These are phyloP conservation scores for Nicotiana rustica DNA, from an alignment of 305 asterid species.

Conservation along the genomic window DNA sequence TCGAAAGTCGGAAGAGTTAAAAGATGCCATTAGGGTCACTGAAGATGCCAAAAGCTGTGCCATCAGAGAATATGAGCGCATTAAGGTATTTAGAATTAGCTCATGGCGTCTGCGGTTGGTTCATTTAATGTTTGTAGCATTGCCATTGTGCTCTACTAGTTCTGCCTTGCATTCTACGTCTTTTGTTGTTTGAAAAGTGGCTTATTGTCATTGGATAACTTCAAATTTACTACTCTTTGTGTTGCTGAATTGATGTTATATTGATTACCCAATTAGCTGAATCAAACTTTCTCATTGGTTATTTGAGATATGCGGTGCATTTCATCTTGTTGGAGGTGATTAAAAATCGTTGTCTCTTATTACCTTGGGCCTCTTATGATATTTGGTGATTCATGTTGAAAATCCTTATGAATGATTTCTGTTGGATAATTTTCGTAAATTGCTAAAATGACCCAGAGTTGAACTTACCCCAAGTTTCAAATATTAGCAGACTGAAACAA, in stretches of 20 bases:
- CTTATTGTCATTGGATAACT: not conserved
- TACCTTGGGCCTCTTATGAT: conserved; percentile 10
- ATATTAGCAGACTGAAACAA: conserved; percentile 16
- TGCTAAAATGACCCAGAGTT: not conserved
- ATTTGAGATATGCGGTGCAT: conserved; percentile 12
- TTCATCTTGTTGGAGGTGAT: conserved; percentile 23
- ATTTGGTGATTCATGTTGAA: not conserved
- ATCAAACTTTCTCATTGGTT: not conserved
- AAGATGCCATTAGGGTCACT: conserved; percentile 76
- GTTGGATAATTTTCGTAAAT: not conserved
- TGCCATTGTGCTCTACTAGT: conserved; percentile 29
- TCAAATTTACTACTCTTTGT: not conserved
- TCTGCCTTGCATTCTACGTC: not conserved
- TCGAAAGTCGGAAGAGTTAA: conserved; percentile 73
- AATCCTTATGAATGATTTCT: not conserved
- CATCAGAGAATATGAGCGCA: conserved; percentile 82
- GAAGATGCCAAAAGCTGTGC: conserved; percentile 91
- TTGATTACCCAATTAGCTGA: not conserved
- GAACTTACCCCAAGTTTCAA: not conserved
- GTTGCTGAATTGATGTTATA: not conserved
- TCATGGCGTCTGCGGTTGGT: not conserved
- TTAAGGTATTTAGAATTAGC: conserved; percentile 65
- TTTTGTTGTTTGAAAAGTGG: conserved; percentile 21
- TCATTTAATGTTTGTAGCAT: not conserved
- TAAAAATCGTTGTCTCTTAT: conserved; percentile 11